A percentile compares a stretch with the other conserved stretches of the same genome.
Evolutionary conservation across 768 basidiomycete genomes (phyloP).

Genomic region (Boletales sp.): DNA sequence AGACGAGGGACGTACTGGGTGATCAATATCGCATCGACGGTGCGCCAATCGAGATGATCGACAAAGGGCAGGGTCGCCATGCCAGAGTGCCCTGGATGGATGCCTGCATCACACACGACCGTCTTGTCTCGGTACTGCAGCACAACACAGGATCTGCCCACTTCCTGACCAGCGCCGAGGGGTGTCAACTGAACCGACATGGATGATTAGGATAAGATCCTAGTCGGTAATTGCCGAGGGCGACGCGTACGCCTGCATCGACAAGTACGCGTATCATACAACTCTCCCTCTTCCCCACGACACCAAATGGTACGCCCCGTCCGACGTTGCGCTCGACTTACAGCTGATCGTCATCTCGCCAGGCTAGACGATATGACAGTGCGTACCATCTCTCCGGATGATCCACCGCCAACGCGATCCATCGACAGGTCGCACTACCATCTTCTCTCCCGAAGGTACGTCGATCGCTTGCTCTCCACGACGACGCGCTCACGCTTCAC

Average conservation of each 20-base stretch:
- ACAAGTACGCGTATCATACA: slow-evolving; percentile 18
- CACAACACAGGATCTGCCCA: slow-evolving; percentile 93
- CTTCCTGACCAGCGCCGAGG: slow-evolving; percentile 95
- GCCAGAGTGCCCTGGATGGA: slow-evolving; percentile 91
- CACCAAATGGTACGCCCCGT: slow-evolving; percentile 45
- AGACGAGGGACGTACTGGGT: slow-evolving; percentile 70
- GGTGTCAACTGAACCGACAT: slow-evolving; percentile 68
- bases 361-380: slow-evolving; percentile 96
- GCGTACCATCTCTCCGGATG: slow-evolving; percentile 33
- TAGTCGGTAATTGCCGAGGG: slow-evolving; percentile 21
- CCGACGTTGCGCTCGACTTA: not conserved
- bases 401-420: slow-evolving; percentile 18
- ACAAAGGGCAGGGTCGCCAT: slow-evolving; percentile 93
- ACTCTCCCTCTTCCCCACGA: slow-evolving; percentile 15
- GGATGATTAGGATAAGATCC: not conserved
- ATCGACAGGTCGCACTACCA: slow-evolving; percentile 84
- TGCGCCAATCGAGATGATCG: slow-evolving; percentile 96
- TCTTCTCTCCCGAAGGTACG: slow-evolving; percentile 97
- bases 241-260: slow-evolving; percentile 21
- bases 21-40: slow-evolving; percentile 89
- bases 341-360: not conserved
- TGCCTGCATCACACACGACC: slow-evolving; percentile 91
- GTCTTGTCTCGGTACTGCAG: slow-evolving; percentile 88
- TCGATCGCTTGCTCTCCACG: slow-evolving; percentile 5
- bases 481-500: slow-evolving; percentile 5